Conservation (phyloP, 1,284 basidiomycete genomes). For the Cronartium ribicola region DNA sequence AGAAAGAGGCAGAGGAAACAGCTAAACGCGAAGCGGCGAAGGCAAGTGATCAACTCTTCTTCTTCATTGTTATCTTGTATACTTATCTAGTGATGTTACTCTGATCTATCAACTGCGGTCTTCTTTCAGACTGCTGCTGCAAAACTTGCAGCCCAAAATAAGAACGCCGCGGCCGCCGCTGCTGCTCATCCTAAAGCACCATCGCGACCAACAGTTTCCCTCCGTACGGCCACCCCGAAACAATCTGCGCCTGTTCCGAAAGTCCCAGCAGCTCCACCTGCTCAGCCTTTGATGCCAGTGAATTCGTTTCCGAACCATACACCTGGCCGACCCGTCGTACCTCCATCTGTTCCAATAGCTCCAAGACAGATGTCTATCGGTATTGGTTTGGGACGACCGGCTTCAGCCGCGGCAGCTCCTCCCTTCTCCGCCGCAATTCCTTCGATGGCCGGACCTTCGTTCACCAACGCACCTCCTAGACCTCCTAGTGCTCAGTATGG, state of each 20-base stretch:
- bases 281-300: slow-evolving; percentile 15
- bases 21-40: slow-evolving; percentile 46
- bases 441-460: slow-evolving; percentile 28
- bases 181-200: slow-evolving; percentile 18
- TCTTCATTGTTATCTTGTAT: neutral
- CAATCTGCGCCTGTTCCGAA: slow-evolving; percentile 25
- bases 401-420: slow-evolving; percentile 40
- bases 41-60: slow-evolving; percentile 5
- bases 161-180: slow-evolving; percentile 9
- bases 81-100: neutral
- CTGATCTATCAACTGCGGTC: neutral
- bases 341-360: slow-evolving; percentile 15
- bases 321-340: slow-evolving; percentile 25
- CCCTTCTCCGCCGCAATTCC: slow-evolving; percentile 37
- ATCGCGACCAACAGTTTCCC: slow-evolving; percentile 26
- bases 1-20: slow-evolving; percentile 37
- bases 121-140: slow-evolving; percentile 25
- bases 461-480: slow-evolving; percentile 28
- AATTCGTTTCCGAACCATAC: slow-evolving; percentile 20
- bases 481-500: slow-evolving; percentile 41
- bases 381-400: slow-evolving; percentile 36
- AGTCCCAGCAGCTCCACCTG: slow-evolving; percentile 14
- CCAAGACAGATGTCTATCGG: slow-evolving; percentile 40
- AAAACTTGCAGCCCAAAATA: slow-evolving; percentile 38
- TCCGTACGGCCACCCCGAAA: slow-evolving; percentile 14